phyloP scores from a whole-genome alignment of 2,329 filamentous ascomycete genomes.

The Fusarium torulosum region DNA sequence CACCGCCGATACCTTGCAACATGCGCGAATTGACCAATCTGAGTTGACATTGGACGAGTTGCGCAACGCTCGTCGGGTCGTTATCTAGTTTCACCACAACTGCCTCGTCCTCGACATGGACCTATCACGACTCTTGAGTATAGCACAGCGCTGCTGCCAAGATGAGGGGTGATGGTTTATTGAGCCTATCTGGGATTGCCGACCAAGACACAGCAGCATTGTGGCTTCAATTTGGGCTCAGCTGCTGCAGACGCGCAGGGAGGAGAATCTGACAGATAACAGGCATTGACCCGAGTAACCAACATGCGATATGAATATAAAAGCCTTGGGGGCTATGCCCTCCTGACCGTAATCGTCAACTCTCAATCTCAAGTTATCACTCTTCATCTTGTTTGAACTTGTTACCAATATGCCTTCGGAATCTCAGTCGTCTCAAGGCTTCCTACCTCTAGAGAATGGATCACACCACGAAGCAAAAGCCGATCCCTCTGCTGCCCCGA shows the following conservation, averaged over 20 bases:
- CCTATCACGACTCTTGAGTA: constrained; percentile 32
- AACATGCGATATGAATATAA: constrained; percentile 21
- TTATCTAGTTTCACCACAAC: constrained; percentile 36
- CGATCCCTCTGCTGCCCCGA: constrained; percentile 34
- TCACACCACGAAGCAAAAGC: constrained; percentile 30
- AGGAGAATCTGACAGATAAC: constrained; percentile 9
- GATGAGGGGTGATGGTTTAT: constrained; percentile 28
- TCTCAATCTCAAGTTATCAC: neutral
- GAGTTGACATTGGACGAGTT: constrained; percentile 9
- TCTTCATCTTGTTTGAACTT: neutral
- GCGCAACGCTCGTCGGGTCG: constrained; percentile 11
- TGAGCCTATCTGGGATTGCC: constrained; percentile 27
- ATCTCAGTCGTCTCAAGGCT: constrained; percentile 14
- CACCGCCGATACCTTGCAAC: neutral
- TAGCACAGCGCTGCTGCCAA: constrained; percentile 31
- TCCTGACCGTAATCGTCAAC: neutral
- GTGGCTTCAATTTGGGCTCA: constrained; percentile 33
- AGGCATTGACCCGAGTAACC: neutral
- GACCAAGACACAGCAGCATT: constrained; percentile 34
- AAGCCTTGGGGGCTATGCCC: neutral
- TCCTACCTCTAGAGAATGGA: constrained; percentile 33
- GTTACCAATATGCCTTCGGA: constrained; percentile 30
- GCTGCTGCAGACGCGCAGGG: neutral
- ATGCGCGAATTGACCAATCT: constrained; percentile 7
- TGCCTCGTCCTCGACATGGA: constrained; percentile 10